A percentile compares a stretch with the other conserved stretches of the same genome.
These are phyloP conservation scores for Oryza longistaminata DNA, from an alignment of 176 grass and related monocot species.

Conservation along the genomic window DNA sequence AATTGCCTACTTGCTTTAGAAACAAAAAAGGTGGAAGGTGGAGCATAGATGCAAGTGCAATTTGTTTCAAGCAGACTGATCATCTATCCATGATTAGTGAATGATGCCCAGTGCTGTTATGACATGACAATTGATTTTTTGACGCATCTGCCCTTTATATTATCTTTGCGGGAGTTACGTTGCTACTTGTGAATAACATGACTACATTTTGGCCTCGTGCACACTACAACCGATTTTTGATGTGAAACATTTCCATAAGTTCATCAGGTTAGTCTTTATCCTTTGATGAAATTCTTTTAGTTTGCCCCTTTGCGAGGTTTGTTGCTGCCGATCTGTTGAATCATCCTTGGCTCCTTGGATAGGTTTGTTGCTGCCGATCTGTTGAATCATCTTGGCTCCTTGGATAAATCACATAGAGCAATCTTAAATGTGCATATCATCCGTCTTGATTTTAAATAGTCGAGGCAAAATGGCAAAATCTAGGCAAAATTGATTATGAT, in stretches of 20 bases:
- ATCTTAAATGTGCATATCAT: too few species aligned
- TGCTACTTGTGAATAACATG: slow-evolving; percentile 54
- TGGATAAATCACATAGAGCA: too few species aligned
- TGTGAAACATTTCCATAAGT: background rate
- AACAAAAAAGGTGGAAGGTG: slow-evolving; percentile 27
- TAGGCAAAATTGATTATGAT: too few species aligned
- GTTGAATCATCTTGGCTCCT: too few species aligned
- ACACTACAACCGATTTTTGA: background rate
- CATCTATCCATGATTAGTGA: slow-evolving; percentile 25
- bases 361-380: too few species aligned
- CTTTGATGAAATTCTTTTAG: too few species aligned
- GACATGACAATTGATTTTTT: slow-evolving; percentile 33
- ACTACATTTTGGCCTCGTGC: background rate
- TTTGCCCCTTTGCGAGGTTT: too few species aligned
- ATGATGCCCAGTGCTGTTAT: slow-evolving; percentile 17
- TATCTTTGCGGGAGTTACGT: slow-evolving; percentile 34
- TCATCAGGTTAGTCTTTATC: background rate
- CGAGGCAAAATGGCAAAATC: too few species aligned
- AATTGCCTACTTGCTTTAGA: slow-evolving; percentile 26
- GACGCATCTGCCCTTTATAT: background rate
- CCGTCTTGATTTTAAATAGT: too few species aligned
- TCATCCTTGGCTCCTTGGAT: too few species aligned
- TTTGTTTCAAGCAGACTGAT: slow-evolving; percentile 29
- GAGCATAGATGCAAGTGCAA: slow-evolving; percentile 42
- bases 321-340: too few species aligned